Evolutionary conservation across 1,284 basidiomycete species (phyloP).

Genomic region (Tilletia caries): DNA sequence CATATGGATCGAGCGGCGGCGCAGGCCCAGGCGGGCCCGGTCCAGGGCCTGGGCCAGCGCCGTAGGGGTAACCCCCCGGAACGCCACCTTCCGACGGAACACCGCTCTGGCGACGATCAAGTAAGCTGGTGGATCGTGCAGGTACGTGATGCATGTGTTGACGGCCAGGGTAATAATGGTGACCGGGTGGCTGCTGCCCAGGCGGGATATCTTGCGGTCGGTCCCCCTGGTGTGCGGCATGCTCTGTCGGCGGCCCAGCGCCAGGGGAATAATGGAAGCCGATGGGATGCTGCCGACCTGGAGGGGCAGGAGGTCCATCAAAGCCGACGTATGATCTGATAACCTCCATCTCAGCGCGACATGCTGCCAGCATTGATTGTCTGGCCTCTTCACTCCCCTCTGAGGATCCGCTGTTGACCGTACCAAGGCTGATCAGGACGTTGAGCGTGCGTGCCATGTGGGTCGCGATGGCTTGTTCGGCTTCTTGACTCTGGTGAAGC

Average conservation of each 20-base stretch:
- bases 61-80: not conserved
- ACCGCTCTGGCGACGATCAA: not conserved
- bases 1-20: not conserved
- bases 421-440: not conserved
- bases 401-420: not conserved
- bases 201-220: not conserved
- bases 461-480: not conserved
- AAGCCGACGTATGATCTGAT: not conserved
- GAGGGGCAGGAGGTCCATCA: not conserved
- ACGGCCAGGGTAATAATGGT: not conserved
- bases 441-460: constrained; percentile 9
- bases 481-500: constrained; percentile 16
- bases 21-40: constrained; percentile 1
- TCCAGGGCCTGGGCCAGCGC: not conserved
- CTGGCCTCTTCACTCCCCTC: not conserved
- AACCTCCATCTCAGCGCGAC: not conserved
- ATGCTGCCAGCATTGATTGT: constrained; percentile 4
- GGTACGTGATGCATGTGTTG: not conserved
- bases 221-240: not conserved
- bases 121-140: not conserved
- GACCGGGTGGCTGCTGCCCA: not conserved
- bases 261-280: not conserved
- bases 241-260: not conserved
- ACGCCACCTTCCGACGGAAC: not conserved
- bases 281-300: too few relatives aligned